Percentiles rank a stretch among this genome's conserved stretches.
phyloP scores from a whole-genome alignment of 2,329 filamentous ascomycete species.

The Karstenula rhodostoma region DNA sequence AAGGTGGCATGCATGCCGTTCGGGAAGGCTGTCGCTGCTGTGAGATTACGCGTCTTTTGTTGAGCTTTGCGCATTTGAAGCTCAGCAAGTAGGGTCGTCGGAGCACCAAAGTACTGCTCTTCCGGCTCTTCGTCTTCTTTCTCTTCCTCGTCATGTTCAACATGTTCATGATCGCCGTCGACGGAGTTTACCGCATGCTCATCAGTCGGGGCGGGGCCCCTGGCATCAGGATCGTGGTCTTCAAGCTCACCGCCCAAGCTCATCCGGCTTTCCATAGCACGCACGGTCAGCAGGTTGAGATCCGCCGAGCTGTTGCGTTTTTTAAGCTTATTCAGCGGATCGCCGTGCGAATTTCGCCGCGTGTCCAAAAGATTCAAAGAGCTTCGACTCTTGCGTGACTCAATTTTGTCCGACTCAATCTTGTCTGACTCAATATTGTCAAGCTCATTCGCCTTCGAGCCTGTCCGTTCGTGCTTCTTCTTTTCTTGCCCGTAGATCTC shows the following conservation, averaged over 20 bases:
- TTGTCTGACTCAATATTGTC: conserved; percentile 38
- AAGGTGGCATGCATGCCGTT: conserved; percentile 91
- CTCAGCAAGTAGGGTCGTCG: conserved; percentile 91
- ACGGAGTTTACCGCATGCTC: conserved; percentile 32
- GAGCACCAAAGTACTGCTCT: conserved; percentile 69
- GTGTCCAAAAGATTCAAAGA: conserved; percentile 49
- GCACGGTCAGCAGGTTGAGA: conserved; percentile 44
- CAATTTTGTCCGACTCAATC: conserved; percentile 31
- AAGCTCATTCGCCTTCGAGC: conserved; percentile 37
- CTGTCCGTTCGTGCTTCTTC: conserved; percentile 52
- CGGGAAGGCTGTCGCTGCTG: conserved; percentile 68
- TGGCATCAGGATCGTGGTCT: conserved; percentile 39
- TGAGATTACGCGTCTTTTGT: conserved; percentile 79
- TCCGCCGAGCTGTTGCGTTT: conserved; percentile 52
- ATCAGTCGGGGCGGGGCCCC: conserved; percentile 33
- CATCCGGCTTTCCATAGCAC: conserved; percentile 46
- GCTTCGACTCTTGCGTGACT: conserved; percentile 46
- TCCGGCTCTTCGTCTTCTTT: conserved; percentile 50
- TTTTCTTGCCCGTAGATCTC: conserved; percentile 72
- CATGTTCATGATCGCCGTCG: conserved; percentile 53
- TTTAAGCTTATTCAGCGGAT: conserved; percentile 50
- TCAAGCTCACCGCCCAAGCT: conserved; percentile 46
- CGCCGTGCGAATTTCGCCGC: conserved; percentile 47
- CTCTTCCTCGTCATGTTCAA: conserved; percentile 45
- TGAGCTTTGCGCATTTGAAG: conserved; percentile 90